Percentiles rank a stretch among this genome's conserved stretches.
Conservation (phyloP, 768 basidiomycete genomes). For the Cyclocybe cylindracea region DNA sequence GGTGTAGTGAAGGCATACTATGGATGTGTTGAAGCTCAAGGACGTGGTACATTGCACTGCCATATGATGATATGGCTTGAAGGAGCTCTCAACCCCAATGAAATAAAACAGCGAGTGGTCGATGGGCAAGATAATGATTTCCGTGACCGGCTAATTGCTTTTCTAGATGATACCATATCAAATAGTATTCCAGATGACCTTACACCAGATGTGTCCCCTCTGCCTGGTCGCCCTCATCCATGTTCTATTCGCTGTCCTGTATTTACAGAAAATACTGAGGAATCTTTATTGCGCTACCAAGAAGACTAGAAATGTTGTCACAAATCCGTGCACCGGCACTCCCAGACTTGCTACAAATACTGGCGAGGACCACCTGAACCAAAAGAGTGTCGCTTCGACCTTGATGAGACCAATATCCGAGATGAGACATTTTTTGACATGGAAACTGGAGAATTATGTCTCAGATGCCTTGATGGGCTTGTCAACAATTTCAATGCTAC, state of each 20-base stretch:
- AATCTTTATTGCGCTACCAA: neutral
- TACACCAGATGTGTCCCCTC: neutral
- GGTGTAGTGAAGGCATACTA: slow-evolving; percentile 25
- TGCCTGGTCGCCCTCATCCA: slow-evolving; percentile 9
- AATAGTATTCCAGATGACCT: slow-evolving; percentile 4
- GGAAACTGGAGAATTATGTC: slow-evolving; percentile 28
- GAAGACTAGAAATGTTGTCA: slow-evolving; percentile 18
- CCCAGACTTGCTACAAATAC: slow-evolving; percentile 39
- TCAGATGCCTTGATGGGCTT: slow-evolving; percentile 36
- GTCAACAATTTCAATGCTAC: slow-evolving; percentile 45
- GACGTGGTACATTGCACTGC: slow-evolving; percentile 32
- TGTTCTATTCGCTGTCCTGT: slow-evolving; percentile 12
- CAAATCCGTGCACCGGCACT: slow-evolving; percentile 29
- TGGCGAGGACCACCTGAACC: slow-evolving; percentile 24
- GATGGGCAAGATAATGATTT: slow-evolving; percentile 7
- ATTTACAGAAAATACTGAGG: neutral
- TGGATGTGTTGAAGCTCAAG: slow-evolving; percentile 33
- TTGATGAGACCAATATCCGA: slow-evolving; percentile 15
- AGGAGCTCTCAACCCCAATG: slow-evolving; percentile 29
- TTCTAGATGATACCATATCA: slow-evolving; percentile 12
- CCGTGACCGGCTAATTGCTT: slow-evolving; percentile 2
- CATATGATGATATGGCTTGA: slow-evolving; percentile 36
- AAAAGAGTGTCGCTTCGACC: slow-evolving; percentile 30
- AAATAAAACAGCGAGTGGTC: slow-evolving; percentile 14
- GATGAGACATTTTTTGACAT: slow-evolving; percentile 22